Base-by-base conservation (phyloP, 345 rosid species). In the Excoecaria agallocha region DNA sequence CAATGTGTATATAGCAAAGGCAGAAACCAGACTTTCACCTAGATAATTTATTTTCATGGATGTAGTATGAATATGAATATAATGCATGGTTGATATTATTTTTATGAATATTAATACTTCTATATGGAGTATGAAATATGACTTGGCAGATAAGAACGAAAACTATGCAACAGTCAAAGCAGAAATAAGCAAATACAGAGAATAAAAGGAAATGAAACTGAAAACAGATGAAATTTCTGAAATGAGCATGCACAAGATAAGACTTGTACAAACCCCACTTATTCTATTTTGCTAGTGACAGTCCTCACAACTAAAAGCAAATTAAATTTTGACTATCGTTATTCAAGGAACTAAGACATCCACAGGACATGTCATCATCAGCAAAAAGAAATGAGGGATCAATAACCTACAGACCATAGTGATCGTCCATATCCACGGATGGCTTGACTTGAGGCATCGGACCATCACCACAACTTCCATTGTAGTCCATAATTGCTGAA, bases 341-440 rank as follows among this genome's bases (percentile, higher is more conserved):
- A 65, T 20, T 43, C 51, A 45, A 45, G 49, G 3, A 38, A 66
- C 56, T 43, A 50, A 66, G 54, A 17, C 8, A 24, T 37, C 9
- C 5, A 35, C 5, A 30, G 30, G 69, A 67, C 71, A 49, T 51
- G 38, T 70, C 73, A 56, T 12, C 64, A 70, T 19, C 38, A 70
- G 4, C 51, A n/a, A n/a, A 55, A 70, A 11, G 43, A 63, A n/a
- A 13, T 17, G 11, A 39, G n/a, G 2, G 13, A 25, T 7, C 5
- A 61, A 35, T 49, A 54, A n/a, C 19, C 61, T 66, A 66, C 8
- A 74, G 66, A 46, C 86, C 87, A 57, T 84, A 85, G 66, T 77
- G 79, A 64, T 84, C 84, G 61, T 86, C 90, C 54, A 79, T 58
- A 60, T 76, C 85, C 71, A 66, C 84, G 60, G 69, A 66, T 51